Evolutionary conservation across 2,329 filamentous ascomycete genomes (phyloP), one percentile per base, ranked within the genome.

Genomic region (Stachybotrys chlorohalonatus): DNA sequence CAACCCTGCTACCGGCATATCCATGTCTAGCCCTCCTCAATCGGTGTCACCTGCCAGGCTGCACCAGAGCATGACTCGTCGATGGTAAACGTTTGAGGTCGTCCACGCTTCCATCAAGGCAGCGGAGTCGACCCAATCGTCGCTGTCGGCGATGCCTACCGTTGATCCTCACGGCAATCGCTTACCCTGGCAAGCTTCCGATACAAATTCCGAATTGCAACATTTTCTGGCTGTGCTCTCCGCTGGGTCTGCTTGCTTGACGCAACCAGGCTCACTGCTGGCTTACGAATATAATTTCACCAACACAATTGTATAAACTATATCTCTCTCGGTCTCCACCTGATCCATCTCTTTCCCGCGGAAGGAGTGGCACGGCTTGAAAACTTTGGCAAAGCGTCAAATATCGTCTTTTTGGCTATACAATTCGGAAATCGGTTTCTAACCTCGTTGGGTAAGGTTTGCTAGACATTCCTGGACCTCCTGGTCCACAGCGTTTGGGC

Each of bases 1-100:
- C 73, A 95, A 99, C 79, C 94, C 94, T 54, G 89, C 83, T 63
- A 96, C 93, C 55, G 91, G 94, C 67, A 85, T 91, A 70, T 83
- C 84, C 66, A 87, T 96, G 78, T 86, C 90, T 55, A 95, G 90
- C 76, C 93, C 93, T 62, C 90, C 93, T 31, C 86, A 86, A 47
- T 85, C 83, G 57, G 80, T 85, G 49, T 85, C 82, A 49, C 83
- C 83, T 58, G 76, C 76, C 67, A 77, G 82, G 68, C 79, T 85
- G 76, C 80, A 81, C 66, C 79, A 81, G 64, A 63, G 70, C 53
- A 73, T 81, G 59, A 71, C 70, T 55, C 74, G 77, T 58, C 76
- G 78, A 60, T 84, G 81, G 81, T 83, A 83, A 70, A 53, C 47
- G 53, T 45, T 55, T 47, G 32, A 52, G 55, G 57, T 58, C 56